Base-by-base conservation (phyloP, 208 protist genomes). In the Trypanosoma scelopori region DNA sequence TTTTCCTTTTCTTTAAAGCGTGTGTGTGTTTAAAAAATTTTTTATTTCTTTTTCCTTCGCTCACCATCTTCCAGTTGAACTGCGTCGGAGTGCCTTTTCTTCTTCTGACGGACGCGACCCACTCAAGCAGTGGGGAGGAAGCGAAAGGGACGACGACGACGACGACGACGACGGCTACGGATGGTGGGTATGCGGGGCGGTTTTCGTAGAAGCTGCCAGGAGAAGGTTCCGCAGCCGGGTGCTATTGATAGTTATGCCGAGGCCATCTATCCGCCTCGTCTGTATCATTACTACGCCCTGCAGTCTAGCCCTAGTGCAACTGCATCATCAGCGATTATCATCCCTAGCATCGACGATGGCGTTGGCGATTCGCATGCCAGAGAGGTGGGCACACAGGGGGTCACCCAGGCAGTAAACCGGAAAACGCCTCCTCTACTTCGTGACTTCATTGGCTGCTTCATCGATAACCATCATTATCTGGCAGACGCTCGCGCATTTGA, bases 301-400 rank as follows among this genome's bases (percentile, higher is more conserved):
- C 74, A 71, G 32, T 63, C 49, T 16, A 60, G 12, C 45, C 13
- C n/a, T 41, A 37, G 39, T 35, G 16, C 35, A 12, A 5, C 50
- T 23, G 5, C 15, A 25, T 22, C 41, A 7, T 13, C 57, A 30
- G 20, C 18, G 1, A 25, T 65, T 53, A 45, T 91, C 39, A 74
- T 89, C 12, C 87, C 87, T 0, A 93, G 84, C 65, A 85, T 91
- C 46, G 87, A 93, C 55, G 78, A 85, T 48, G 61, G 48, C 6
- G 9, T 65, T 27, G 62, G 57, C 50, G 67, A 64, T 45, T 32
- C 27, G 46, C 43, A 23, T 46, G 65, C 56, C 9, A 58, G 55
- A 41, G 57, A 51, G 18, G 58, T 43, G 12, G 23, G 20, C 18
- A 39, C 68, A 12, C 65, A 62, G 49, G 53, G 50, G 16, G 67